Evolutionary conservation across 768 basidiomycete genomes (phyloP).

Genomic region (Melanogaster broomeanus): DNA sequence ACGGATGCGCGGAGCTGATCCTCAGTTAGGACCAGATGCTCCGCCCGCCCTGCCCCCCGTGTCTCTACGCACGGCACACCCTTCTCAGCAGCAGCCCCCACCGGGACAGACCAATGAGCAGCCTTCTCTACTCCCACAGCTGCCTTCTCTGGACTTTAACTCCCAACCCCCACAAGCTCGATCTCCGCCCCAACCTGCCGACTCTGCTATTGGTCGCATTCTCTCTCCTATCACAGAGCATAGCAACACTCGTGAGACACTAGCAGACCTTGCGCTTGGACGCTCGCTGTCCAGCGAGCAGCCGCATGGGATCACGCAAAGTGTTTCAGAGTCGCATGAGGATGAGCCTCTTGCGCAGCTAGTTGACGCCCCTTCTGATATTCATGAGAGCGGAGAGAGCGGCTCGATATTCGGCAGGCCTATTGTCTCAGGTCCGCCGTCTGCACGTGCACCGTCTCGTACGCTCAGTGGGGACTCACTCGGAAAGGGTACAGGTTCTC

Average conservation of each 20-base stretch:
- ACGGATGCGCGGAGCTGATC: slow-evolving; percentile 53
- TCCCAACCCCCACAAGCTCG: slow-evolving; percentile 14
- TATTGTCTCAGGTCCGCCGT: slow-evolving; percentile 28
- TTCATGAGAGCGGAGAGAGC: slow-evolving; percentile 20
- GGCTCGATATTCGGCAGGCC: slow-evolving; percentile 16
- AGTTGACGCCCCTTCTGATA: slow-evolving; percentile 15
- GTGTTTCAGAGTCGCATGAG: slow-evolving; percentile 27
- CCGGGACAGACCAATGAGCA: slow-evolving; percentile 9
- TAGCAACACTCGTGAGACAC: slow-evolving; percentile 33
- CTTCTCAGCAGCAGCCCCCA: slow-evolving; percentile 30
- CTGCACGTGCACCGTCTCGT: slow-evolving; percentile 22
- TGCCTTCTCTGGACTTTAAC: slow-evolving; percentile 63
- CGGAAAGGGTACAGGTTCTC: slow-evolving; percentile 28
- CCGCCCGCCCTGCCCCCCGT: slow-evolving; percentile 21
- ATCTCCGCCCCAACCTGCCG: slow-evolving; percentile 15
- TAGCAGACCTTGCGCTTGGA: slow-evolving; percentile 15
- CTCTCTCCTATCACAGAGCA: slow-evolving; percentile 72
- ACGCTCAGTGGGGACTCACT: slow-evolving; percentile 40
- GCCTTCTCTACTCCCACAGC: slow-evolving; percentile 38
- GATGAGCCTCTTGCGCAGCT: slow-evolving; percentile 20
- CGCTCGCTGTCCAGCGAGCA: slow-evolving; percentile 21
- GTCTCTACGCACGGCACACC: slow-evolving; percentile 11
- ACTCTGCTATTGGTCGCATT: slow-evolving; percentile 29
- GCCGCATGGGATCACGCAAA: slow-evolving; percentile 8
- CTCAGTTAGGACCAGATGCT: slow-evolving; percentile 7